Conservation (phyloP, 192 early-diverging fungal species). For the Spinellus fusiger region DNA sequence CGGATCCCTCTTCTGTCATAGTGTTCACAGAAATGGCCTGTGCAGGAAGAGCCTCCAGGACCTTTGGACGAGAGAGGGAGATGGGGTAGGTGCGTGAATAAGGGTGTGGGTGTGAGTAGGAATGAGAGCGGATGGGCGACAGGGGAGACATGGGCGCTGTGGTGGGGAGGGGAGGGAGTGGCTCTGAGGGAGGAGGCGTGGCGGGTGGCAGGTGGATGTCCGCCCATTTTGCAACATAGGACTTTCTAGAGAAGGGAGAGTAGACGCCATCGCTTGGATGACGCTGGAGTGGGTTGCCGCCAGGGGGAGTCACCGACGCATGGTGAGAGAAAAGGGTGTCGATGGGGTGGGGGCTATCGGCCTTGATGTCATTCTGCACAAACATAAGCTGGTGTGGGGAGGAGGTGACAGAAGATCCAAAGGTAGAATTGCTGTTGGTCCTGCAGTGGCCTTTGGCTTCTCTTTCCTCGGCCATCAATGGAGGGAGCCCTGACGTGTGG, state of each 20-base stretch:
- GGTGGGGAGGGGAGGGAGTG: constrained; percentile 4
- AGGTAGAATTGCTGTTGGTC: not conserved
- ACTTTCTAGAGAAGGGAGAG: not conserved
- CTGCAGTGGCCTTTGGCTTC: not conserved
- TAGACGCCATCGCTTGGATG: not conserved
- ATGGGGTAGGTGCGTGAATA: not conserved
- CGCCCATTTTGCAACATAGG: not conserved
- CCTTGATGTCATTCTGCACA: too few relatives aligned
- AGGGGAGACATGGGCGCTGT: not conserved
- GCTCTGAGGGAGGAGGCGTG: constrained; percentile 16
- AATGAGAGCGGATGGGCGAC: not conserved
- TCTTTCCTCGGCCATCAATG: too few relatives aligned
- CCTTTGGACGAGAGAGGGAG: not conserved
- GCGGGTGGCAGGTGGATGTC: constrained; percentile 11
- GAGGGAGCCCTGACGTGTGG: not conserved
- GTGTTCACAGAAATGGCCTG: not conserved
- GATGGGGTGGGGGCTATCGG: too few relatives aligned
- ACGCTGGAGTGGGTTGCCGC: too few relatives aligned
- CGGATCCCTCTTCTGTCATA: too few relatives aligned
- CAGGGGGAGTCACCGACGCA: too few relatives aligned
- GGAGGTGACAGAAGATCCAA: not conserved
- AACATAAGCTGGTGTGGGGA: too few relatives aligned
- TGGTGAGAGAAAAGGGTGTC: too few relatives aligned
- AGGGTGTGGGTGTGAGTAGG: not conserved
- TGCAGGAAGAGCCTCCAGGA: too few relatives aligned